A percentile compares a stretch with the other conserved stretches of the same genome.
Evolutionary conservation across 148 eudicot species (phyloP).

Genomic region (Silene uniflora): DNA sequence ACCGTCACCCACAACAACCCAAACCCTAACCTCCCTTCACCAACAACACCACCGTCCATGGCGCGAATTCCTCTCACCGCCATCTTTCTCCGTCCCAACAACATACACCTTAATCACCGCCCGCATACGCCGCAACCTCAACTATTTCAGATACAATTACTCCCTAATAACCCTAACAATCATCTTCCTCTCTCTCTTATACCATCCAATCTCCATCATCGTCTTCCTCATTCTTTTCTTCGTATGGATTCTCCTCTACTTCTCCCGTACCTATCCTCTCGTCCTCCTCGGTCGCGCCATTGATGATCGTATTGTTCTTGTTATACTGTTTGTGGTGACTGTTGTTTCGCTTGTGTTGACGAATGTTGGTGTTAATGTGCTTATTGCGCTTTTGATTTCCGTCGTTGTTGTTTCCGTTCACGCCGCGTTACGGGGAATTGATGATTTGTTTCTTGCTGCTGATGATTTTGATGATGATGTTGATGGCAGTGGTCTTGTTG

Average conservation of each 20-base stretch:
- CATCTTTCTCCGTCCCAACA: slow-evolving; percentile 46
- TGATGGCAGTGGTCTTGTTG: slow-evolving; percentile 45
- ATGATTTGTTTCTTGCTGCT: slow-evolving; percentile 63
- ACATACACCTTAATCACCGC: slow-evolving; percentile 44
- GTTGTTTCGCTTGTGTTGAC: slow-evolving; percentile 53
- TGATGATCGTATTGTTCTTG: slow-evolving; percentile 53
- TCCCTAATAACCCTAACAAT: slow-evolving; percentile 37
- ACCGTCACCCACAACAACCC: slow-evolving; percentile 31
- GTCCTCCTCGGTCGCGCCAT: slow-evolving; percentile 23
- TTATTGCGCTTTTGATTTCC: slow-evolving; percentile 43
- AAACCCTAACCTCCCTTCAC: slow-evolving; percentile 34
- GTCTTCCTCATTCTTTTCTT: slow-evolving; percentile 45
- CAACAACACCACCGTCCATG: slow-evolving; percentile 49
- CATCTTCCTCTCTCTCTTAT: slow-evolving; percentile 60
- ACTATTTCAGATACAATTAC: slow-evolving; percentile 69
- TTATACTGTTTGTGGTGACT: slow-evolving; percentile 39
- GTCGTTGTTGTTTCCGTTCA: slow-evolving; percentile 45
- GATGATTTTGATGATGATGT: slow-evolving; percentile 42
- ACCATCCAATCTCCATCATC: slow-evolving; percentile 64
- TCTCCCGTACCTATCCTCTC: slow-evolving; percentile 43
- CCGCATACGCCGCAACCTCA: slow-evolving; percentile 49
- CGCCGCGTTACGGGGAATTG: slow-evolving; percentile 45
- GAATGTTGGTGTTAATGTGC: slow-evolving; percentile 53
- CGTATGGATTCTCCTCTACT: slow-evolving; percentile 52
- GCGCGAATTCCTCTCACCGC: slow-evolving; percentile 44